Conservation (phyloP, 805 yeast genomes). For the Torulaspora gathmanii region DNA sequence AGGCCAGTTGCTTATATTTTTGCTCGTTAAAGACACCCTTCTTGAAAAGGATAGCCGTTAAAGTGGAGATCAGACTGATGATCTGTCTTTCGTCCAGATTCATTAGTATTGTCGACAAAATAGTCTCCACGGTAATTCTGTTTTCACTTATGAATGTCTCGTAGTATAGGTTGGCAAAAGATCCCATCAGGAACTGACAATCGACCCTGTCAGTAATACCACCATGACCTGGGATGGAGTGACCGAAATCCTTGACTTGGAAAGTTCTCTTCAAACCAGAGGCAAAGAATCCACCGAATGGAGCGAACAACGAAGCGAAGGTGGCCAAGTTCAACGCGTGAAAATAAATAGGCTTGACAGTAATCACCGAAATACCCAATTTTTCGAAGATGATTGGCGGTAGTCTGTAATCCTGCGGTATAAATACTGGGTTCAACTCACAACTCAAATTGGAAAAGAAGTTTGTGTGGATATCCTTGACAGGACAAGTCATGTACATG, state of each 20-base stretch:
- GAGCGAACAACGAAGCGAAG: slow-evolving; percentile 95
- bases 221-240: slow-evolving; percentile 98
- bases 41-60: slow-evolving; percentile 39
- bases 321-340: slow-evolving; percentile 84
- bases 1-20: slow-evolving; percentile 34
- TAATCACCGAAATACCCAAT: slow-evolving; percentile 45
- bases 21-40: slow-evolving; percentile 40
- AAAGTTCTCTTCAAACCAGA: slow-evolving; percentile 96
- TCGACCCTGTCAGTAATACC: slow-evolving; percentile 97
- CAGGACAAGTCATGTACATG: slow-evolving; percentile 85
- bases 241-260: slow-evolving; percentile 95
- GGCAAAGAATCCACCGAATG: slow-evolving; percentile 98
- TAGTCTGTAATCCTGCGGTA: slow-evolving; percentile 69
- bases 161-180: slow-evolving; percentile 84
- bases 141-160: slow-evolving; percentile 82
- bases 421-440: slow-evolving; percentile 83
- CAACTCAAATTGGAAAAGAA: slow-evolving; percentile 64
- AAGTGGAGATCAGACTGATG: slow-evolving; percentile 52
- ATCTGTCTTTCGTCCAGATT: slow-evolving; percentile 66
- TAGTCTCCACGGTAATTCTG: slow-evolving; percentile 64
- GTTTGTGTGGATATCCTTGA: slow-evolving; percentile 56
- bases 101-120: slow-evolving; percentile 70
- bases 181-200: slow-evolving; percentile 97
- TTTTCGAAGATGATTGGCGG: slow-evolving; percentile 61
- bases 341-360: slow-evolving; percentile 81